These are phyloP conservation scores for Radiomyces spectabilis DNA, from an alignment of 192 early-diverging fungal genomes.

Conservation along the genomic window DNA sequence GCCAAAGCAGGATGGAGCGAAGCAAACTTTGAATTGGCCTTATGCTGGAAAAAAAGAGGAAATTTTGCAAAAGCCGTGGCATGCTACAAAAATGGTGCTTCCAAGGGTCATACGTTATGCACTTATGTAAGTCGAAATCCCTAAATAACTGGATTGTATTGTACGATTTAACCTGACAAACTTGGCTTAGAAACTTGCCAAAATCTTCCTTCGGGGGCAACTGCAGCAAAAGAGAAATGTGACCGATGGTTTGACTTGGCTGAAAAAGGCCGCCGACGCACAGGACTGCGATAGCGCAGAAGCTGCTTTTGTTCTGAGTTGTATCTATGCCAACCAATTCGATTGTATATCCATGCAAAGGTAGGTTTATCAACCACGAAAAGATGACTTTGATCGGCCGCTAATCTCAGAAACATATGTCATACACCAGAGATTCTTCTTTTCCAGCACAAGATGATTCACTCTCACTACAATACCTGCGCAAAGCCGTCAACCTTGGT, in stretches of 20 bases:
- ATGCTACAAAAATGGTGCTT: slow-evolving; percentile 51
- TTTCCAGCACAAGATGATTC: slow-evolving; percentile 64
- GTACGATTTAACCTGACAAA: too few relatives aligned
- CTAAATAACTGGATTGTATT: too few relatives aligned
- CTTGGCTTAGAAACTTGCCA: slow-evolving; percentile 64
- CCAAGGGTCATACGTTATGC: slow-evolving; percentile 53
- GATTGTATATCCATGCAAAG: slow-evolving; percentile 45
- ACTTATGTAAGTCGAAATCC: slow-evolving; percentile 45
- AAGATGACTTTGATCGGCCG: too few relatives aligned
- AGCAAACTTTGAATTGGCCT: slow-evolving; percentile 59
- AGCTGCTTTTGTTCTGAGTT: slow-evolving; percentile 68
- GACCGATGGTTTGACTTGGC: slow-evolving; percentile 75
- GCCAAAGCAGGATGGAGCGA: slow-evolving; percentile 57
- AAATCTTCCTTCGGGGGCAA: slow-evolving; percentile 65
- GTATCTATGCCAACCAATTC: slow-evolving; percentile 71
- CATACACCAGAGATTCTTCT: slow-evolving; percentile 36
- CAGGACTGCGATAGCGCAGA: slow-evolving; percentile 53
- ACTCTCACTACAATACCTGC: slow-evolving; percentile 59
- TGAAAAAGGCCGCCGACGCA: slow-evolving; percentile 62
- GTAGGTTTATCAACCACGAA: too few relatives aligned
- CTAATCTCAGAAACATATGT: neutral
- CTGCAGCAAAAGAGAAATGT: slow-evolving; percentile 59
- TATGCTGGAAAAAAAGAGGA: slow-evolving; percentile 40
- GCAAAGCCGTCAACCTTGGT: slow-evolving; percentile 66
- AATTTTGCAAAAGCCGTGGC: neutral